phyloP scores from a whole-genome alignment of 805 yeast species.

The Nakazawaea populi region DNA sequence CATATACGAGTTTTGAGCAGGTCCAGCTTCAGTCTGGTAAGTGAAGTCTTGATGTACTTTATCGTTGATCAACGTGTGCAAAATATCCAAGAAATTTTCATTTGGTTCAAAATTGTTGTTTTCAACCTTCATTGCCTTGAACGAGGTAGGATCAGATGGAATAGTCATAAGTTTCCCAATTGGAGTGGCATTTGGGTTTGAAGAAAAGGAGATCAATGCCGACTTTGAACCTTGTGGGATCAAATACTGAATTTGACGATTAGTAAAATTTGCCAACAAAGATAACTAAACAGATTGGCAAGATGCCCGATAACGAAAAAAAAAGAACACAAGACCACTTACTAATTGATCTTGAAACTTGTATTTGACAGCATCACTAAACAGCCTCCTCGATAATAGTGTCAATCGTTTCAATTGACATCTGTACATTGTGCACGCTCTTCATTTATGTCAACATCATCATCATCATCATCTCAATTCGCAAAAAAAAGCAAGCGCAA shows the following conservation, averaged over 20 bases:
- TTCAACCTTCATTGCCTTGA: constrained; percentile 10
- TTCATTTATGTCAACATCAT: too few species aligned
- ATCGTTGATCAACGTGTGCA: constrained; percentile 19
- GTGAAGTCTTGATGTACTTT: constrained; percentile 39
- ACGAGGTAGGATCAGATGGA: background rate
- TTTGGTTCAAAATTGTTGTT: constrained; percentile 22
- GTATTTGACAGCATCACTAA: constrained; percentile 5
- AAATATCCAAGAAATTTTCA: constrained; percentile 15
- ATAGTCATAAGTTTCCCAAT: constrained; percentile 16
- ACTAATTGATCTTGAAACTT: constrained; percentile 14
- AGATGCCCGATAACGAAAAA: too few species aligned
- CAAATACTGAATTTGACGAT: constrained; percentile 3
- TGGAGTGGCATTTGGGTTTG: constrained; percentile 17
- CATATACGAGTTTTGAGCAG: constrained; percentile 48
- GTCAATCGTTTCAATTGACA: background rate
- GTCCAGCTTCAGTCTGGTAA: constrained; percentile 50
- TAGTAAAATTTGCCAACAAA: background rate
- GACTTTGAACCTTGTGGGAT: background rate
- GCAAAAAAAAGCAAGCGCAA: too few species aligned
- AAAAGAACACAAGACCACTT: constrained; percentile 1
- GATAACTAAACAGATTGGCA: too few species aligned
- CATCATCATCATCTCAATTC: background rate
- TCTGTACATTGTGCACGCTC: too few species aligned
- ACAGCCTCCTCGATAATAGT: background rate
- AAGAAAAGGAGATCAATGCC: constrained; percentile 22